Percentiles rank a stretch among this genome's conserved stretches.
Evolutionary conservation across 1,284 basidiomycete species (phyloP).

Genomic region (Ceratobasidium sp.): DNA sequence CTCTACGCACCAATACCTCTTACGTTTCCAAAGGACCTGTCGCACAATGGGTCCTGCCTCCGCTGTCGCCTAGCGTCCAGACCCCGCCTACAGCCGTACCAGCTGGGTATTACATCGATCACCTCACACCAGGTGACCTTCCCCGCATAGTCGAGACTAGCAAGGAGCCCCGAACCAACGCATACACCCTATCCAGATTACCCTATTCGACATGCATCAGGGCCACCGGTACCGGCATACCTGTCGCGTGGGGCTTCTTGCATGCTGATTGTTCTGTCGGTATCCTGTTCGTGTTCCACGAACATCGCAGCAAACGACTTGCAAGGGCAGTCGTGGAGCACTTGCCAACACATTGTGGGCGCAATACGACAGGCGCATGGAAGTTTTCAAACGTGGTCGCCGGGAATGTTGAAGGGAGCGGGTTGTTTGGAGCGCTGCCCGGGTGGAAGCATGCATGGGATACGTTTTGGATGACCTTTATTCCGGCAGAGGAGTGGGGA

Average conservation of each 20-base stretch:
- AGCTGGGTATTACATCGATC: neutral
- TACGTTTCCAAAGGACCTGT: neutral
- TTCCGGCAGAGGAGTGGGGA: neutral
- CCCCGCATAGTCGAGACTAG: neutral
- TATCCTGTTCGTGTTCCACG: neutral
- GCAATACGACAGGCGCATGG: conserved; percentile 3
- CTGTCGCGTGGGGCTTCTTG: conserved; percentile 7
- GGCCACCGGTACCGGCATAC: neutral
- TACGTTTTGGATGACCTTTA: conserved; percentile 14
- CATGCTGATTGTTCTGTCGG: neutral
- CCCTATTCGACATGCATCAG: conserved; percentile 8
- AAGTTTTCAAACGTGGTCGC: neutral
- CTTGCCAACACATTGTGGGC: neutral
- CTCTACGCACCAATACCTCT: neutral
- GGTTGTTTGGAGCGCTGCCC: neutral
- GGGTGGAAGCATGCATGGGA: conserved; percentile 1
- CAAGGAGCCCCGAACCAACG: conserved; percentile 2
- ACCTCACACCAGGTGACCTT: neutral
- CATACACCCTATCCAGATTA: conserved; percentile 1
- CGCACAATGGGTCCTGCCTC: neutral
- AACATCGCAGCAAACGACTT: neutral
- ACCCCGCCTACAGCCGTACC: neutral
- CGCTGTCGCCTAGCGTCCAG: neutral
- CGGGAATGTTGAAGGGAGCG: neutral
- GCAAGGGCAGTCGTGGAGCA: neutral